Percentiles rank a stretch among this genome's conserved stretches.
These are phyloP conservation scores for Fusarium abutilonis DNA, from an alignment of 2,329 filamentous ascomycete genomes.

Conservation along the genomic window DNA sequence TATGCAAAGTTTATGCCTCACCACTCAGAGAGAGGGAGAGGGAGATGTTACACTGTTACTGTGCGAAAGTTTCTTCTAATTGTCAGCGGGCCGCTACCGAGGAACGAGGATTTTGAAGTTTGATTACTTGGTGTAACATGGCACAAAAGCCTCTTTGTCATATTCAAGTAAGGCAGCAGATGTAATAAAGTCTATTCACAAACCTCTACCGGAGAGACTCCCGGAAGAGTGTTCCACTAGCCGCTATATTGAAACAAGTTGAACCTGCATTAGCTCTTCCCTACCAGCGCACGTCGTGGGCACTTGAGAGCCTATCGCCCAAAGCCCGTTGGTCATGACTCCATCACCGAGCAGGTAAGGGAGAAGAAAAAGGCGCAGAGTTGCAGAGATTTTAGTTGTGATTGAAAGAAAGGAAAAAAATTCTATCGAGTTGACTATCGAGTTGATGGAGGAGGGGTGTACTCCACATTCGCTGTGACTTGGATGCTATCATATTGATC, in stretches of 20 bases:
- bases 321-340: conserved; percentile 11
- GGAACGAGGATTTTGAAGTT: conserved; percentile 6
- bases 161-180: neutral
- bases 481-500: neutral
- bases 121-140: conserved; percentile 1
- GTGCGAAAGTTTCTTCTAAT: conserved; percentile 20
- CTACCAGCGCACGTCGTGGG: conserved; percentile 29
- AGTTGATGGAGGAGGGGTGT: conserved; percentile 2
- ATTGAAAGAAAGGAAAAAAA: conserved; percentile 3
- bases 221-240: conserved; percentile 3
- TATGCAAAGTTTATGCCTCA: conserved; percentile 29
- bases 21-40: too few species aligned
- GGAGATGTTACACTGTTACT: neutral
- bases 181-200: neutral
- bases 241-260: conserved; percentile 37
- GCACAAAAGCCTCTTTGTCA: conserved; percentile 10
- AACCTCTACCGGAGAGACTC: neutral
- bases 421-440: neutral
- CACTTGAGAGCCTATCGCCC: conserved; percentile 34
- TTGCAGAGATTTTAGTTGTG: conserved; percentile 24
- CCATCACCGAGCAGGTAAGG: conserved; percentile 21
- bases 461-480: neutral
- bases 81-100: conserved; percentile 22
- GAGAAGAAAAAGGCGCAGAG: conserved; percentile 24
- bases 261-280: conserved; percentile 38